These are phyloP conservation scores for Aristolochia californica DNA, from an alignment of 164 flowering plant genomes.

Conservation along the genomic window DNA sequence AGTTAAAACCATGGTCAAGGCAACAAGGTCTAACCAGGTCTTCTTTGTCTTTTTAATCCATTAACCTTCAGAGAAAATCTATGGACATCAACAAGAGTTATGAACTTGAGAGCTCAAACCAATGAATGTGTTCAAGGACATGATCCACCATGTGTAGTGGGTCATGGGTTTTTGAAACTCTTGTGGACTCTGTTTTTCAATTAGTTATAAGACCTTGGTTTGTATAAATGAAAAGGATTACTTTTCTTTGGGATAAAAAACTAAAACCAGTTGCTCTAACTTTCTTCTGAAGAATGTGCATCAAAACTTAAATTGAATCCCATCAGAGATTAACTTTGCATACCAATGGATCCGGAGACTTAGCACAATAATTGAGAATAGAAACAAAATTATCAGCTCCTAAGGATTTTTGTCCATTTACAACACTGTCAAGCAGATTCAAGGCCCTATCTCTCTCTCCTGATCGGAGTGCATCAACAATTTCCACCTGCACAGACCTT, in stretches of 20 bases:
- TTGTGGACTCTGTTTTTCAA: too few species aligned
- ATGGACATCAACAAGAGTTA: too few species aligned
- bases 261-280: too few species aligned
- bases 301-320: neutral
- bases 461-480: slow-evolving; percentile 55
- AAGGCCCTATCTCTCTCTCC: slow-evolving; percentile 59
- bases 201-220: neutral
- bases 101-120: too few species aligned
- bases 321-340: slow-evolving; percentile 5
- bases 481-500: slow-evolving; percentile 29
- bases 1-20: too few species aligned
- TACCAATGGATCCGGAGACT: slow-evolving; percentile 69
- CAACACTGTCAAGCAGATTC: slow-evolving; percentile 35
- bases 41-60: too few species aligned
- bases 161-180: too few species aligned
- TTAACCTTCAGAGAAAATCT: too few species aligned
- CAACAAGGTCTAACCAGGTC: too few species aligned
- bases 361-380: slow-evolving; percentile 60
- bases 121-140: too few species aligned
- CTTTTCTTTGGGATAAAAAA: neutral
- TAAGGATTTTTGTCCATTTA: slow-evolving; percentile 12
- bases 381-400: slow-evolving; percentile 35
- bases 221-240: neutral
- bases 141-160: too few species aligned
- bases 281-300: neutral